Evolutionary conservation across 1,284 basidiomycete species (phyloP), one percentile per base, ranked within the genome.

Genomic region (Sanguinoderma infundibulare): DNA sequence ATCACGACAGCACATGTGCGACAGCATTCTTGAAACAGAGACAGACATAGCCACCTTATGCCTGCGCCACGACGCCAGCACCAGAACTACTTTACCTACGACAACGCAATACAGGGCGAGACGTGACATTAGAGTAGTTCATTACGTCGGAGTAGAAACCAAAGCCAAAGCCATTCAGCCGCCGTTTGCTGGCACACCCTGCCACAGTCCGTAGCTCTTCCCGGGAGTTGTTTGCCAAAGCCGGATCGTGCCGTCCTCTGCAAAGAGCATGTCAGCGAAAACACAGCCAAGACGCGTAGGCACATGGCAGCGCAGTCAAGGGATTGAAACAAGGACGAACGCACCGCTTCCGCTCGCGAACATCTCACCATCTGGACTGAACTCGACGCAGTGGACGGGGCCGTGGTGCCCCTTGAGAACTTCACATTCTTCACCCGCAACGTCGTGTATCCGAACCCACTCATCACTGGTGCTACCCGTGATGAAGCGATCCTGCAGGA

Each of bases 401-500:
- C 97, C 97, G 74, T 99, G 97, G 74, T 99, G 98, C 6, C 97
- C 97, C 77, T 98, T 98, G 69, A 97, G 85, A 58, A 98, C 87
- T 63, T 98, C 97, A 64, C 86, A 79, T 79, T 98, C 95, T 72
- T 90, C 86, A 1, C 94, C 97, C n/a, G 91, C 86, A 70, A 95
- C 89, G 44, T 93, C 92, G 73, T 98, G 96, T 35, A 98, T 88
- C 44, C 97, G 83, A 24, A 99, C 96, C 98, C 98, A 99, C 66
- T 98, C 96, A 75, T 99, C 98, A 12, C 82, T 85, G 44, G 85
- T 83, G 64, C 89, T 93, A n/a, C 98, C 97, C 0, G 94, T 96
- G 44, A 98, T 91, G 75, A 98, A 98, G 34, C 94, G 84, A 75
- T 98, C 94, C 69, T 94, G 89, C 51, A 87, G 76, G 61, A 92